phyloP scores from a whole-genome alignment of 768 basidiomycete species.

The Lentinula edodes region DNA sequence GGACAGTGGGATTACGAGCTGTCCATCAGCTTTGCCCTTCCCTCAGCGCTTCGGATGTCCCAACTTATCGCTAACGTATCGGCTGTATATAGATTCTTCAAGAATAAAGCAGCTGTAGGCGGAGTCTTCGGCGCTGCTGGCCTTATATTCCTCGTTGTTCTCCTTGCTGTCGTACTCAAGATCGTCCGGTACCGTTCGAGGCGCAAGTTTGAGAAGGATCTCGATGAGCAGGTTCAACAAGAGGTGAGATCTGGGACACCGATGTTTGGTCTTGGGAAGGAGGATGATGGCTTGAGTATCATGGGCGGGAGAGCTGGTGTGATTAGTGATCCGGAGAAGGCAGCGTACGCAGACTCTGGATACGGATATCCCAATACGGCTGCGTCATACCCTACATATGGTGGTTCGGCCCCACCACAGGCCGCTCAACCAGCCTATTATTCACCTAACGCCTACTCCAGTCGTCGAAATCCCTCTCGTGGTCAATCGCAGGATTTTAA shows the following conservation, averaged over 20 bases:
- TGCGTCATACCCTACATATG: neutral
- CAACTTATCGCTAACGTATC: neutral
- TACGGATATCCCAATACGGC: neutral
- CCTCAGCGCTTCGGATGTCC: neutral
- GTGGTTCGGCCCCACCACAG: neutral
- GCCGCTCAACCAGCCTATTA: conserved; percentile 1
- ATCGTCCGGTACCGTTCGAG: conserved; percentile 1
- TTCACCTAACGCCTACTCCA: neutral
- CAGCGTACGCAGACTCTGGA: neutral
- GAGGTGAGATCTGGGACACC: conserved; percentile 1
- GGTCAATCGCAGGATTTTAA: neutral
- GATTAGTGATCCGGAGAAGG: neutral
- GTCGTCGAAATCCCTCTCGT: neutral
- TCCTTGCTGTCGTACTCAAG: neutral
- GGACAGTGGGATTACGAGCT: neutral
- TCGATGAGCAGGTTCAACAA: neutral
- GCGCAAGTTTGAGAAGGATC: neutral
- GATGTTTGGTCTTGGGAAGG: conserved; percentile 1
- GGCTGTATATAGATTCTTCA: neutral
- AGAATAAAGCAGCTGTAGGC: conserved; percentile 3
- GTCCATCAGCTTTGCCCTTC: neutral
- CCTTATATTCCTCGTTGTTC: neutral
- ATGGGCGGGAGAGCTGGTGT: neutral
- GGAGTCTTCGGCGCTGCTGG: neutral
- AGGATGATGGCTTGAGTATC: neutral